phyloP scores from a whole-genome alignment of 192 early-diverging fungal genomes.

The Coemansia sp. region DNA sequence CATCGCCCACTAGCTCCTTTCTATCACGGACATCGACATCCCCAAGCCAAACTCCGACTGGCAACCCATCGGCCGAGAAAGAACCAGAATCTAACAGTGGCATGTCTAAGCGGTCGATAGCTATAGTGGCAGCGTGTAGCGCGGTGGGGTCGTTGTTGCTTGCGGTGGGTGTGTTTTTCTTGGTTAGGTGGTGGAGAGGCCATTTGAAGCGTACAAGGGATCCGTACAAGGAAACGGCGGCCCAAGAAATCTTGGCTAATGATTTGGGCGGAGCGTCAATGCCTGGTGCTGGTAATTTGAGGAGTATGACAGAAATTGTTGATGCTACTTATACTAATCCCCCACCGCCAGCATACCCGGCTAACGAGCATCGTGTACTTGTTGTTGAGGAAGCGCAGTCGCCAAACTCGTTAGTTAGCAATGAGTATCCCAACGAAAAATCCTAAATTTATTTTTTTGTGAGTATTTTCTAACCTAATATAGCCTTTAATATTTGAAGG shows the following conservation, averaged over 20 bases:
- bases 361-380: background rate
- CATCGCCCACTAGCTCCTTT: background rate
- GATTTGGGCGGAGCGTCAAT: conserved; percentile 25
- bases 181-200: conserved; percentile 9
- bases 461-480: background rate
- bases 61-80: background rate
- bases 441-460: background rate
- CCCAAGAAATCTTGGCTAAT: conserved; percentile 17
- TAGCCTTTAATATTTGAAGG: too few species aligned
- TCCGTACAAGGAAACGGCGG: conserved; percentile 22
- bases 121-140: conserved; percentile 19
- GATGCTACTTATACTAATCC: background rate
- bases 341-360: background rate
- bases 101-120: conserved; percentile 5
- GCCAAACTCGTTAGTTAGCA: background rate
- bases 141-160: conserved; percentile 15
- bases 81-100: background rate
- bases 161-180: background rate
- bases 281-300: background rate
- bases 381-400: background rate
- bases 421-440: conserved; percentile 4
- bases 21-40: background rate
- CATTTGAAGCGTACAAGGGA: conserved; percentile 10
- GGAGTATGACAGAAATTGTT: background rate
- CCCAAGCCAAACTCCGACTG: background rate